Evolutionary conservation across 345 rosid species (phyloP), one percentile per base, ranked within the genome.

Genomic region (Brassica incana): DNA sequence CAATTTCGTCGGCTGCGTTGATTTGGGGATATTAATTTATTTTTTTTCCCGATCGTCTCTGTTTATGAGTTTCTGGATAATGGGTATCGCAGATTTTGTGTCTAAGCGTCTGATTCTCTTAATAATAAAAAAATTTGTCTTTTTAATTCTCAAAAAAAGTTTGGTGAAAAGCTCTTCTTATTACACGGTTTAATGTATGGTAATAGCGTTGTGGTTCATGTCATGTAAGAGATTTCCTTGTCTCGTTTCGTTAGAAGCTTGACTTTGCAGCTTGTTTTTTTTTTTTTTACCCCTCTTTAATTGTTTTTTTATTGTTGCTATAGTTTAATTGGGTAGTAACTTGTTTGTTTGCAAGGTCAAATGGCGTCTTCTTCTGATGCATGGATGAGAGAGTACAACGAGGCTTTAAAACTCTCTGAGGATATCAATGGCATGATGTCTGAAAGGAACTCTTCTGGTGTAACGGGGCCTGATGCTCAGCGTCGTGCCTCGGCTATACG

Each of bases 401-500:
- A 90, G 77, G 97, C 94, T 7, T 68, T 85, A 8, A 94, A 88
- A 74, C 81, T 94, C 73, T 84, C 89, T 1, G 97, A 94, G 68
- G 98, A 94, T 75, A 90, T 93, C 63, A 86, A 81, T 81, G 92
- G 87, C 61, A 93, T 93, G 99, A 88, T 93, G 84, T 85, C 92
- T 5, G 97, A 92, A 63, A 79, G 94, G 82, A 83, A 77, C 76
- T 77, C 90, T 0, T 56, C 89, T 6, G 89, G 88, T 15, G 61
- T 87, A 63, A 78, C 97, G 0, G 98, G 97, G 10, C 97, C 97
- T 30, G 99, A 92, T 52, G 78, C 93, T 40, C 97, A 93, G 81
- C 97, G 99, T 33, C 95, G 90, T 81, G 88, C 91, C 9, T 96
- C 99, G 23, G 90, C 97, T 0, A 87, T 85, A 16, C 87, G 98